Conservation (phyloP, 2,329 filamentous ascomycete genomes). For the Magnaporthiopsis poae region DNA sequence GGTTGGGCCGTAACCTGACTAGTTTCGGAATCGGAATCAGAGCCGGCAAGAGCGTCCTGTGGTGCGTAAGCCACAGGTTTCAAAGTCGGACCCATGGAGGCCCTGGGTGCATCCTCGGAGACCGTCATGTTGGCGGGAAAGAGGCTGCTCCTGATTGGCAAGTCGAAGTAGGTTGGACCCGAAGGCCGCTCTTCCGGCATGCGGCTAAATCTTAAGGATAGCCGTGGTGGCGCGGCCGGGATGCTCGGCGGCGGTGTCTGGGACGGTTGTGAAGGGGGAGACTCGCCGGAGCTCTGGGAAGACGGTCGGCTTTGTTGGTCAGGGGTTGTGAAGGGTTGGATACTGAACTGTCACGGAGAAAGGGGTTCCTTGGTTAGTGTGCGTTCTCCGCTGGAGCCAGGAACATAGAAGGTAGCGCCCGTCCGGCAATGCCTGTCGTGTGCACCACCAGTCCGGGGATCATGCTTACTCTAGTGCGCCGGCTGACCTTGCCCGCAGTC, state of each 20-base stretch:
- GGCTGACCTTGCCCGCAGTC: conserved; percentile 72
- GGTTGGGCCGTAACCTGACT: neutral
- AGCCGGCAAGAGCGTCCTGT: neutral
- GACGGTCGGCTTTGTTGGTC: conserved; percentile 9
- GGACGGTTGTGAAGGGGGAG: conserved; percentile 11
- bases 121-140: neutral
- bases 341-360: conserved; percentile 17
- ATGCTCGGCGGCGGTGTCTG: conserved; percentile 12
- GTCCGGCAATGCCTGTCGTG: neutral
- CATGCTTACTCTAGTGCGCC: conserved; percentile 58
- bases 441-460: neutral
- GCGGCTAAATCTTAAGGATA: conserved; percentile 18
- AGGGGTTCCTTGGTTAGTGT: neutral
- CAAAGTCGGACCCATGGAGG: neutral
- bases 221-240: conserved; percentile 18
- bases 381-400: neutral
- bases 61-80: neutral
- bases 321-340: conserved; percentile 17
- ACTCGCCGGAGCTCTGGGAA: conserved; percentile 6
- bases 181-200: conserved; percentile 12
- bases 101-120: neutral
- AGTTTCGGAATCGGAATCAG: conserved; percentile 1
- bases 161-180: conserved; percentile 14
- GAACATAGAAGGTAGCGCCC: conserved; percentile 1
- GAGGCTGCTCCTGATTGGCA: conserved; percentile 15